Percentiles rank a stretch among this genome's conserved stretches.
phyloP scores from a whole-genome alignment of 768 basidiomycete species.

The Crassisporium funariophilum region DNA sequence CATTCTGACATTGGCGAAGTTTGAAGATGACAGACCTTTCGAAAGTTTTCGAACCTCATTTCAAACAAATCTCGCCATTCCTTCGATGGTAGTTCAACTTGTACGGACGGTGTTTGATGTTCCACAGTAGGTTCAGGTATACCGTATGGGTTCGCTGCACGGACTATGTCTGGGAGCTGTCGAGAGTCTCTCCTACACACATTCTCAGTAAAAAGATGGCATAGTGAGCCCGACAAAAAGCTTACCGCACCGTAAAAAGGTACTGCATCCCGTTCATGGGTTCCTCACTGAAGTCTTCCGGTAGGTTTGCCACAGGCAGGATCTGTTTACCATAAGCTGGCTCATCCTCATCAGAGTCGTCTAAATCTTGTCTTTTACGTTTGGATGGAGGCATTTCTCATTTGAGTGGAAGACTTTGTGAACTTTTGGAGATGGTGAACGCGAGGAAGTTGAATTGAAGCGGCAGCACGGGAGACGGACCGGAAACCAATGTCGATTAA shows the following conservation, averaged over 20 bases:
- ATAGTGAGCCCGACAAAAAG: constrained; percentile 1
- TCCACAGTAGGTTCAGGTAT: constrained; percentile 26
- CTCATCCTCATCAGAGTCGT: constrained; percentile 63
- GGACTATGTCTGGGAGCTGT: constrained; percentile 61
- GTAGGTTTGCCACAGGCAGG: constrained; percentile 80
- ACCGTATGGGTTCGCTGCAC: constrained; percentile 72
- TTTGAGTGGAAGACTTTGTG: not conserved
- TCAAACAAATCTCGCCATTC: constrained; percentile 68
- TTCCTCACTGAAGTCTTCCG: constrained; percentile 62
- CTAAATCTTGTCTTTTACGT: constrained; percentile 54
- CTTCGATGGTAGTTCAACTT: constrained; percentile 55
- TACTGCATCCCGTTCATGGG: constrained; percentile 79
- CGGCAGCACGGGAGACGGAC: too few species aligned
- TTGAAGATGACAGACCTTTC: constrained; percentile 47
- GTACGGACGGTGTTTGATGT: constrained; percentile 16
- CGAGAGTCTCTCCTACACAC: constrained; percentile 67
- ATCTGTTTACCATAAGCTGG: constrained; percentile 66
- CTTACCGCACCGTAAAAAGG: constrained; percentile 78
- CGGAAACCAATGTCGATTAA: too few species aligned
- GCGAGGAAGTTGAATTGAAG: not conserved
- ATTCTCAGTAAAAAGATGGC: not conserved
- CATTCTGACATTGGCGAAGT: not conserved
- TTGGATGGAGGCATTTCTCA: constrained; percentile 41
- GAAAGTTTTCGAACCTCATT: constrained; percentile 63
- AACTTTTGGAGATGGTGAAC: not conserved